Conservation (phyloP, 2,329 filamentous ascomycete species). For the Tolypocladium pustulatum region DNA sequence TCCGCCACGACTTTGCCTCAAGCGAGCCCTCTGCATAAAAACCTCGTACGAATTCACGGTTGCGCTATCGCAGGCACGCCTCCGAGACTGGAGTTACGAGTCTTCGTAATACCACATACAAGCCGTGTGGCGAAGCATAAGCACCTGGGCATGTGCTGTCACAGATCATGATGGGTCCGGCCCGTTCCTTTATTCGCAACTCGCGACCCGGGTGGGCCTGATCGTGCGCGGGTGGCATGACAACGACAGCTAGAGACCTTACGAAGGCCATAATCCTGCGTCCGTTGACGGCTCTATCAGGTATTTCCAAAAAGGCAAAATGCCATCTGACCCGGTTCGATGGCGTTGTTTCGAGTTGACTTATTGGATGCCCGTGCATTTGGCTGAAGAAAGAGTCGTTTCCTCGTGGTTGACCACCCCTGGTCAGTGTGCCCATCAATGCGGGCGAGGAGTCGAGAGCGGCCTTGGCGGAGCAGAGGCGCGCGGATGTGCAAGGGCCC, state of each 20-base stretch:
- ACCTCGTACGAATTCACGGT: no score
- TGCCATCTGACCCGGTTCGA: no score
- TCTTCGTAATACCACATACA: no score
- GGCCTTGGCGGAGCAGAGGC: neutral
- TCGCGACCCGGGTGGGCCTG: neutral
- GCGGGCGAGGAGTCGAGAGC: neutral
- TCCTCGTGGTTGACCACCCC: neutral
- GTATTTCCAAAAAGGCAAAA: no score
- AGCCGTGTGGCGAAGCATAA: no score
- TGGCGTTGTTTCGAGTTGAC: no score
- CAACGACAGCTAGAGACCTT: neutral
- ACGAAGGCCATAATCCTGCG: no score
- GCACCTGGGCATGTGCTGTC: neutral
- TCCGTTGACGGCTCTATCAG: no score
- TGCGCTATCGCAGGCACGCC: neutral
- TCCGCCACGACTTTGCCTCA: neutral
- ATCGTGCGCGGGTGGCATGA: neutral
- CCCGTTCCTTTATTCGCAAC: neutral
- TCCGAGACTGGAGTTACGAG: neutral
- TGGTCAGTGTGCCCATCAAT: neutral
- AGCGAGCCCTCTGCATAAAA: no score
- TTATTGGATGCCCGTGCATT: no score
- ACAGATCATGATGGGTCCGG: neutral
- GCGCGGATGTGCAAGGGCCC: neutral
- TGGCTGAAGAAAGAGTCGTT: no score